A percentile compares a stretch with the other conserved stretches of the same genome.
Evolutionary conservation across 2,329 filamentous ascomycete genomes (phyloP).

Genomic region (Verticillium klebahnii): DNA sequence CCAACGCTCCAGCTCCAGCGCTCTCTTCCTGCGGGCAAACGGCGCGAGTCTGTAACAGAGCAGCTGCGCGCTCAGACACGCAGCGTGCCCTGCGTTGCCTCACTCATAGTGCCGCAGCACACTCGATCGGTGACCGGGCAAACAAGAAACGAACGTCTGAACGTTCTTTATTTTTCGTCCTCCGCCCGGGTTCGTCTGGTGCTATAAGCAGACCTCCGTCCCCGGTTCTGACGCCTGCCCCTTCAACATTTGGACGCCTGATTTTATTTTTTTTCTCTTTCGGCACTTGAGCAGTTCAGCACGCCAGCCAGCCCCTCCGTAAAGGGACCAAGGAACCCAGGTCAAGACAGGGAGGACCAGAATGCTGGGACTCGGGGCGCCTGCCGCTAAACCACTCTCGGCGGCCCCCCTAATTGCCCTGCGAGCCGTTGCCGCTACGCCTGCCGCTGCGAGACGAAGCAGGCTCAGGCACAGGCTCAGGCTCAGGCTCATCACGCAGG

Average conservation of each 20-base stretch:
- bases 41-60: background rate
- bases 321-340: background rate
- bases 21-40: background rate
- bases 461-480: too few relatives aligned
- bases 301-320: background rate
- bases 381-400: constrained; percentile 7
- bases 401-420: background rate
- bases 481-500: background rate
- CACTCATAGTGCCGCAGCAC: background rate
- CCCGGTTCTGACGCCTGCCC: background rate
- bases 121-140: background rate
- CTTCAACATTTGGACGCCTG: background rate
- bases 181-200: background rate
- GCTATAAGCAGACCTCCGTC: background rate
- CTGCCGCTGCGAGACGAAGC: background rate
- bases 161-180: background rate
- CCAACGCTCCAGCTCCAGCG: background rate
- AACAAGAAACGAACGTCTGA: background rate
- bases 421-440: constrained; percentile 1
- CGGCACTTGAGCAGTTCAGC: too few relatives aligned
- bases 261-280: too few relatives aligned
- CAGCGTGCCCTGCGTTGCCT: background rate
- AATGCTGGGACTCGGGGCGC: constrained; percentile 6
- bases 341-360: constrained; percentile 1
- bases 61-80: background rate